Base-by-base conservation (phyloP, 805 yeast genomes). In the Candida manassasensis region DNA sequence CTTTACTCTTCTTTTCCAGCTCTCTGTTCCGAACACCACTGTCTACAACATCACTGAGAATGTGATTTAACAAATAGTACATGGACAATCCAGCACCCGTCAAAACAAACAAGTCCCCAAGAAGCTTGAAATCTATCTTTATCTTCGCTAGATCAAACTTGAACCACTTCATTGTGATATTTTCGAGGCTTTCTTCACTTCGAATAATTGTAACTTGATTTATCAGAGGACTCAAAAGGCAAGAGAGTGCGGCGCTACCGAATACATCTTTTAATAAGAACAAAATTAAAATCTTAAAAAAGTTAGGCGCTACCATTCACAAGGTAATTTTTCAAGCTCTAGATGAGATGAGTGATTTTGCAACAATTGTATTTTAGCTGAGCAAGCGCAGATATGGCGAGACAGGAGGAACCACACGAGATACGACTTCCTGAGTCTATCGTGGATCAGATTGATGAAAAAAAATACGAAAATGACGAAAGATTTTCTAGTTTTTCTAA, bases 41-140 rank as follows among this genome's bases (percentile, higher is more conserved):
- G 31, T 63, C 71, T 24, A 51, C 42, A 15, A 52, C 49, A 21
- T 65, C 71, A 35, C 58, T 61, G 15, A 67, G 45, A 5, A 67
- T 53, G 24, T 63, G 63, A 42, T 58, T 62, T 21, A 81, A 50
- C 50, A 82, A 58, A 49, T 81, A 84, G 52, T 83, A 84, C 41
- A 81, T 69, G 2, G 88, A 79, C 24, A 81, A 66, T 1, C 86
- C 79, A 2, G 89, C 84, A 14, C 88, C 71, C 3, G 70, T 64
- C 30, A 67, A 54, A 34, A 67, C 56, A 38, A 64, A 58, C 21
- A 61, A 38, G 41, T 67, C 71, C n/a, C 70, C 69, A 17, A 67
- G 30, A n/a, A 62, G 44, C 50, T 64, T 65, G 37, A 64, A 45
- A 47, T 65, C 67, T 14, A 65, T 29, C 38, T 63, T 63, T 37